Conservation (phyloP, 2,329 filamentous ascomycete species). For the Pezicula neosporulosa region DNA sequence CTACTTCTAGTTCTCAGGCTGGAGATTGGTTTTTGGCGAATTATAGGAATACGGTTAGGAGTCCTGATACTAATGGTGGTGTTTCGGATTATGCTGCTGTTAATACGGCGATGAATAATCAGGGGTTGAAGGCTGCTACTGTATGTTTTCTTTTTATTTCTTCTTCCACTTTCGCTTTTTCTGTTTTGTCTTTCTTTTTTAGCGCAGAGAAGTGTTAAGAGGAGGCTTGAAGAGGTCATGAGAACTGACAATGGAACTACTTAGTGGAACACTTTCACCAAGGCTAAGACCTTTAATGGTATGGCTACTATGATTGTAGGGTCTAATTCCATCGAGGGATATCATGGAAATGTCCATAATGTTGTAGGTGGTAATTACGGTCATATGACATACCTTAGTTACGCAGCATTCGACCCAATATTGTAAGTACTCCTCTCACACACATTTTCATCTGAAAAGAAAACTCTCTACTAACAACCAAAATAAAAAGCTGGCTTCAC, state of each 20-base stretch:
- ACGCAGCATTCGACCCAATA: conserved; percentile 42
- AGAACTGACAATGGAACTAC: background rate
- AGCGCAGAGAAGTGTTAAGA: too few species aligned
- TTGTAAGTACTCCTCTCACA: too few species aligned
- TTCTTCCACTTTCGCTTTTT: too few species aligned
- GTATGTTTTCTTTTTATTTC: conserved; percentile 24
- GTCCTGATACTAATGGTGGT: conserved; percentile 6
- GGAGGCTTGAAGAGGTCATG: too few species aligned
- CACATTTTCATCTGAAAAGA: too few species aligned
- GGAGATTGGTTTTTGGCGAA: conserved; percentile 26
- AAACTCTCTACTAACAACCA: conserved; percentile 2
- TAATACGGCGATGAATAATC: conserved; percentile 13
- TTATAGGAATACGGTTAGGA: conserved; percentile 31
- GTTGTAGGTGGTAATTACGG: conserved; percentile 31
- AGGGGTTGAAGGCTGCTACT: conserved; percentile 20
- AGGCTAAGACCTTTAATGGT: conserved; percentile 31
- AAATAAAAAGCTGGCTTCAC: conserved; percentile 40
- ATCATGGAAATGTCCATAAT: conserved; percentile 42
- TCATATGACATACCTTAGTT: conserved; percentile 38
- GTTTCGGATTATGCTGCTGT: conserved; percentile 13
- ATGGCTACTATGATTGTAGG: conserved; percentile 37
- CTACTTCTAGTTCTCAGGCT: conserved; percentile 32
- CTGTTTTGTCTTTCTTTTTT: too few species aligned
- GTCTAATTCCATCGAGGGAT: conserved; percentile 39
- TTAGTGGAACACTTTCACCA: conserved; percentile 41